A percentile compares a stretch with the other conserved stretches of the same genome.
Conservation (phyloP, 495 filamentous ascomycete species). For the Podospora pseudoanserina region DNA sequence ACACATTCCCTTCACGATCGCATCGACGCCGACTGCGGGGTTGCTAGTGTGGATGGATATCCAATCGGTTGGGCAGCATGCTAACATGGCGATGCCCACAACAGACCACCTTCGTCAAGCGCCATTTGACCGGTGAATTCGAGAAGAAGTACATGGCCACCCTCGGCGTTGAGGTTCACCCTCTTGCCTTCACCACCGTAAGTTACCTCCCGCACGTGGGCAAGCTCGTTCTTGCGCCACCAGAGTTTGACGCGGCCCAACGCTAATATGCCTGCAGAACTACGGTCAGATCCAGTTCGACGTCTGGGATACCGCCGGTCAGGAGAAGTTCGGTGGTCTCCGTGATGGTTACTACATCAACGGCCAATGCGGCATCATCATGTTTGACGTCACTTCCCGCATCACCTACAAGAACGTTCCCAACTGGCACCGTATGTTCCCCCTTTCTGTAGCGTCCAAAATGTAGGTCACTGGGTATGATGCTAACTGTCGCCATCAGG, state of each 20-base stretch:
- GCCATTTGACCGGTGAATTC: constrained; percentile 98
- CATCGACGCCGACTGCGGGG: constrained; percentile 26
- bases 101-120: constrained; percentile 99
- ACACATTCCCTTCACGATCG: constrained; percentile 17
- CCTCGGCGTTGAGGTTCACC: constrained; percentile 98
- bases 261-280: constrained; percentile 61
- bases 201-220: constrained; percentile 34
- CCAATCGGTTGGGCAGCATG: constrained; percentile 5
- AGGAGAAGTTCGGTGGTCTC: constrained; percentile 99
- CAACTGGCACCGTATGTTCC: constrained; percentile 98
- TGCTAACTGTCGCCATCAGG: constrained; percentile 52
- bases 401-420: constrained; percentile 99
- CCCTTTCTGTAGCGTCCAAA: neutral
- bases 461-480: no score
- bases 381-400: constrained; percentile 99
- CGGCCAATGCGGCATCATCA: constrained; percentile 99
- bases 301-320: constrained; percentile 99
- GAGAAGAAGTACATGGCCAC: constrained; percentile 99
- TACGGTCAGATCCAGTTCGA: constrained; percentile 96
- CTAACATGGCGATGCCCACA: constrained; percentile 25
- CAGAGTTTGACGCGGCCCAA: constrained; percentile 2
- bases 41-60: constrained; percentile 13
- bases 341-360: constrained; percentile 99
- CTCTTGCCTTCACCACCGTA: constrained; percentile 90
- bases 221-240: constrained; percentile 14